Percentiles rank a stretch among this genome's conserved stretches.
These are phyloP conservation scores for Backusella australiensis DNA, from an alignment of 192 early-diverging fungal species.

Conservation along the genomic window DNA sequence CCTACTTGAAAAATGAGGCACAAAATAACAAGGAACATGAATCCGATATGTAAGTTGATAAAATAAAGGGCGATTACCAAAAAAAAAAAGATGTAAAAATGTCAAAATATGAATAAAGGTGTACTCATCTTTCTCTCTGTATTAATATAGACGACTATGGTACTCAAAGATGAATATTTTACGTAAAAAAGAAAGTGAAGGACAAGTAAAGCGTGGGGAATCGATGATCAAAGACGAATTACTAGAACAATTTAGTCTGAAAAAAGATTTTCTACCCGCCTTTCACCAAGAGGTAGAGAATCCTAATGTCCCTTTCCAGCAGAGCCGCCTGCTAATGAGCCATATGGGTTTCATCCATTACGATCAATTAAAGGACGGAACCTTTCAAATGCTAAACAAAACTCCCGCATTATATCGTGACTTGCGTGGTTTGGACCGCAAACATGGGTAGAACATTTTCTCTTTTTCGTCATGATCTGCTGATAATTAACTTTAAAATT, in stretches of 20 bases:
- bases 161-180: slow-evolving; percentile 25
- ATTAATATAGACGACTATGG: slow-evolving; percentile 18
- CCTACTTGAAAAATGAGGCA: slow-evolving; percentile 47
- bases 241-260: slow-evolving; percentile 41
- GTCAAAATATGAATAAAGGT: not conserved
- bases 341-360: slow-evolving; percentile 75
- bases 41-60: slow-evolving; percentile 23
- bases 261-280: slow-evolving; percentile 50
- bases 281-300: slow-evolving; percentile 48
- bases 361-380: slow-evolving; percentile 68
- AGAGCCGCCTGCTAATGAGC: slow-evolving; percentile 70
- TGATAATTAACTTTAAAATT: slow-evolving; percentile 11
- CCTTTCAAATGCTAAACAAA: slow-evolving; percentile 68
- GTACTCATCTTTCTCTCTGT: not conserved
- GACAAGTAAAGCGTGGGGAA: not conserved
- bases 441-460: slow-evolving; percentile 56
- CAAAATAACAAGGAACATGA: slow-evolving; percentile 19
- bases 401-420: slow-evolving; percentile 65
- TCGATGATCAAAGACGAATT: slow-evolving; percentile 14
- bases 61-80: not conserved
- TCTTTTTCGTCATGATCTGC: not conserved
- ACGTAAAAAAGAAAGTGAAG: slow-evolving; percentile 1
- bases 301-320: slow-evolving; percentile 55
- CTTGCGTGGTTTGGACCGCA: slow-evolving; percentile 76
- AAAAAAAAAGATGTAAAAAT: too few species aligned